Evolutionary conservation across 108 stramenopile species (phyloP), one percentile per base, ranked within the genome.

Genomic region (Mediolabrus comicus): DNA sequence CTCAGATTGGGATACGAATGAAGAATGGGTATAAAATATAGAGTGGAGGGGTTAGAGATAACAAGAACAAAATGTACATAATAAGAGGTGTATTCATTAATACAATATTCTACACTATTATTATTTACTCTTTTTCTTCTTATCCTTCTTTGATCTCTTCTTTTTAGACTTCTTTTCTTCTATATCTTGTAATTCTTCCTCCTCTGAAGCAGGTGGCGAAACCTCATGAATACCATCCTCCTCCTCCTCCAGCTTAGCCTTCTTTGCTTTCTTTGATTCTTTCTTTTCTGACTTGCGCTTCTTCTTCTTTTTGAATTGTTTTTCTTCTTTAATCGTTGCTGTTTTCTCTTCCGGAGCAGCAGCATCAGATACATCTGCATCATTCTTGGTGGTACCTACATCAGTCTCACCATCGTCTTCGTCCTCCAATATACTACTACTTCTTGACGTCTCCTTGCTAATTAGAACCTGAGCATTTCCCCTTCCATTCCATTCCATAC

Each of bases 401-500:
- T 24, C 16, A 17, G 24, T 64, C 17, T 32, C 52, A 30, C 10
- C 62, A 12, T 31, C 51, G 33, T 46, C 61, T 24, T 29, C 31
- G 35, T 13, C 58, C 4, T 17, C 33, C 36, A 53, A 71, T 7
- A 16, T 64, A 46, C 52, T 65, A 59, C 52, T 62, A 6, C 29
- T 49, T 17, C 53, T 36, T 7, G 59, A 65, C 0, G 25, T 26
- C 32, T 69, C 75, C 31, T 28, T 33, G 24, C 39, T 56, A 43
- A 81, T 61, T 11, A 80, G 29, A 16, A 87, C 67, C 13, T 67
- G 67, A 0, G 88, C 87, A 8, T 74, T 65, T 16, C 84, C 83
- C 54, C 61, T 63, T 22, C 92, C 92, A 80, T 89, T 87, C 92
- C 92, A 93, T 72, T 90, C 91, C 29, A 88, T 62, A 13, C 73